Conservation (phyloP, 2,329 filamentous ascomycete species). For the Daldinia eschscholtzii region DNA sequence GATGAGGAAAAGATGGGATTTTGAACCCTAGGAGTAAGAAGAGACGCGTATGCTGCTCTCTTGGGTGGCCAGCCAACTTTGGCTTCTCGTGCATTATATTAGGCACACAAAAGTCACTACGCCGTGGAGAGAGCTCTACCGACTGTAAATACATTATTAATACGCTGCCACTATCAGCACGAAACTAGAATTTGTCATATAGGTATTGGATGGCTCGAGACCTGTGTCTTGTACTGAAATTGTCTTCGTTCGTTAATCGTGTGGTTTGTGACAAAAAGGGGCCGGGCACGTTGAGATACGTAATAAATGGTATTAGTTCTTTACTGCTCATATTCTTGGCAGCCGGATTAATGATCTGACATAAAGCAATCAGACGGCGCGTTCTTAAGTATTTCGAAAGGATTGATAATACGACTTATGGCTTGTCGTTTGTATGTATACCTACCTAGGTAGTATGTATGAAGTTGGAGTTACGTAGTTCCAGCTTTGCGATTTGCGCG, state of each 20-base stretch:
- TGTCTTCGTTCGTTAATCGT: not conserved
- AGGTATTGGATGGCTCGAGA: not conserved
- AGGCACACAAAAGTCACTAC: not conserved
- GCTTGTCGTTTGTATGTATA: not conserved
- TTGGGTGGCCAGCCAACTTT: not conserved
- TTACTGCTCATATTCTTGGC: not conserved
- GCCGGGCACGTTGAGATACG: not conserved
- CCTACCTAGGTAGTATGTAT: too few species aligned
- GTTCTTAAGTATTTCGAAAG: too few species aligned
- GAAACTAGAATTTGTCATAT: not conserved
- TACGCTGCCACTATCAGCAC: not conserved
- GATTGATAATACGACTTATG: not conserved
- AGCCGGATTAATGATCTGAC: not conserved
- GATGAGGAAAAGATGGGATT: not conserved
- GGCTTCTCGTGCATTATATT: not conserved
- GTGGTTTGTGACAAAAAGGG: not conserved
- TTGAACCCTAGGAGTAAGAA: not conserved
- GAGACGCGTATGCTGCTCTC: not conserved
- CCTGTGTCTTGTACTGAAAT: not conserved
- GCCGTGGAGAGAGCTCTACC: not conserved
- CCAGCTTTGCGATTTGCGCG: constrained; percentile 8
- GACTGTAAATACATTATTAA: not conserved
- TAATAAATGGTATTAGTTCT: not conserved
- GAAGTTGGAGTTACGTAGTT: not conserved
- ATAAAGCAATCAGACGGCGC: not conserved